A percentile compares a stretch with the other conserved stretches of the same genome.
Conservation (phyloP, 768 basidiomycete genomes). For the Leucosporidium yakuticum region DNA sequence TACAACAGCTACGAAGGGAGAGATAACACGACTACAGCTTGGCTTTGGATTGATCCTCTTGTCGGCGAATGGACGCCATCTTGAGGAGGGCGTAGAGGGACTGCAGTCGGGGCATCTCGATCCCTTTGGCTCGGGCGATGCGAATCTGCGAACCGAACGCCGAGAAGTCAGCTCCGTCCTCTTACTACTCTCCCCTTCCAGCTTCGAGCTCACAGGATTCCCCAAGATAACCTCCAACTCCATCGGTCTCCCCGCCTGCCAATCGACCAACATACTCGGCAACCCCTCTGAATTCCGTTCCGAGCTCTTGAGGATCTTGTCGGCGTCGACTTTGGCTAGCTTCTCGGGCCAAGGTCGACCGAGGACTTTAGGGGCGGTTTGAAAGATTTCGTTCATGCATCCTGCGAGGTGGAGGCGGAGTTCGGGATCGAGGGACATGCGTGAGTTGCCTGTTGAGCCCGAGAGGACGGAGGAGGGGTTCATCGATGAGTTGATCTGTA, state of each 20-base stretch:
- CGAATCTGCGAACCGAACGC: slow-evolving; percentile 15
- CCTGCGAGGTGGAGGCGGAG: slow-evolving; percentile 35
- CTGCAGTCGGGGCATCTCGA: slow-evolving; percentile 42
- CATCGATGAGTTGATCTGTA: slow-evolving; percentile 39
- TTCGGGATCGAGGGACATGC: slow-evolving; percentile 38
- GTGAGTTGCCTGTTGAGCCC: slow-evolving; percentile 38
- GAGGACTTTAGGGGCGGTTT: slow-evolving; percentile 36
- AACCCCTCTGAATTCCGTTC: slow-evolving; percentile 34
- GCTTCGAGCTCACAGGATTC: slow-evolving; percentile 30
- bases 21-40: slow-evolving; percentile 13
- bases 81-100: slow-evolving; percentile 40
- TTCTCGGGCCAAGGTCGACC: slow-evolving; percentile 37
- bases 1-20: too few species aligned
- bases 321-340: slow-evolving; percentile 38
- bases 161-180: neutral
- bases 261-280: slow-evolving; percentile 31
- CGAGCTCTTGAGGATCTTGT: slow-evolving; percentile 37
- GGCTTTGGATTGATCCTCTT: slow-evolving; percentile 22
- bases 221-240: slow-evolving; percentile 65
- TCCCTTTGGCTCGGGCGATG: slow-evolving; percentile 36
- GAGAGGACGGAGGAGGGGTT: slow-evolving; percentile 41
- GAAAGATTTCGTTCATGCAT: slow-evolving; percentile 40
- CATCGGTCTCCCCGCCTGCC: slow-evolving; percentile 28
- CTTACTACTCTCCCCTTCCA: too few species aligned
- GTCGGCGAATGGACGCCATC: slow-evolving; percentile 27